phyloP scores from a whole-genome alignment of 495 filamentous ascomycete species.

The Cercophora scortea region DNA sequence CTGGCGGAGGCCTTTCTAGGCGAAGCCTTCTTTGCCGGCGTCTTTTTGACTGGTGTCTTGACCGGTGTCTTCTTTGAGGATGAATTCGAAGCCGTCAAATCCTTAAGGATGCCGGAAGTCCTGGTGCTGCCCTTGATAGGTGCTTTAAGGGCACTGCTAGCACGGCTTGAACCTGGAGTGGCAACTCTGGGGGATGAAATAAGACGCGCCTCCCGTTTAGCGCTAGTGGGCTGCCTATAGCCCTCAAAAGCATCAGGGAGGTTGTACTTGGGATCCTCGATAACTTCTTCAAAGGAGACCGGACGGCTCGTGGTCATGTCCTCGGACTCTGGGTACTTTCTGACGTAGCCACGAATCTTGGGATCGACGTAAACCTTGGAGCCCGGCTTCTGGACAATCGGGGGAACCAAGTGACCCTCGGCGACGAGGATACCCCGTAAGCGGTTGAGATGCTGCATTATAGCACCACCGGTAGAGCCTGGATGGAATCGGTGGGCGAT shows the following conservation, averaged over 20 bases:
- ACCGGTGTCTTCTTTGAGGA: no score
- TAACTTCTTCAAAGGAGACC: slow-evolving; percentile 18
- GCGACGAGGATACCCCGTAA: slow-evolving; percentile 16
- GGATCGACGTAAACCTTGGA: slow-evolving; percentile 4
- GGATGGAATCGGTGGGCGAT: slow-evolving; percentile 25
- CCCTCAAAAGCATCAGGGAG: slow-evolving; percentile 13
- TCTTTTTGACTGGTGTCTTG: no score
- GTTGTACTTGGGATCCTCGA: slow-evolving; percentile 19
- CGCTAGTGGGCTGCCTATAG: no score
- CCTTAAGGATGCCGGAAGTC: no score
- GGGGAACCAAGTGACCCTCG: slow-evolving; percentile 30
- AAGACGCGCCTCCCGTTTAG: no score
- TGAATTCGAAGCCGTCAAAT: no score
- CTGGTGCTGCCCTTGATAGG: no score
- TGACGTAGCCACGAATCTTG: slow-evolving; percentile 22
- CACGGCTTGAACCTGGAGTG: no score
- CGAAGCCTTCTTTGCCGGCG: no score
- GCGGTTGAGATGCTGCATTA: slow-evolving; percentile 23
- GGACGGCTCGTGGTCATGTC: slow-evolving; percentile 6
- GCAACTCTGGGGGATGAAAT: no score
- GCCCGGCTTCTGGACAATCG: slow-evolving; percentile 13
- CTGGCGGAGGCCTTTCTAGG: neutral
- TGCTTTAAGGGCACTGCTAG: no score
- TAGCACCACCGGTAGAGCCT: slow-evolving; percentile 19
- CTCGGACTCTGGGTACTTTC: slow-evolving; percentile 7